Evolutionary conservation across 1,284 basidiomycete species (phyloP).

Genomic region (Boletellus dicymbophilus): DNA sequence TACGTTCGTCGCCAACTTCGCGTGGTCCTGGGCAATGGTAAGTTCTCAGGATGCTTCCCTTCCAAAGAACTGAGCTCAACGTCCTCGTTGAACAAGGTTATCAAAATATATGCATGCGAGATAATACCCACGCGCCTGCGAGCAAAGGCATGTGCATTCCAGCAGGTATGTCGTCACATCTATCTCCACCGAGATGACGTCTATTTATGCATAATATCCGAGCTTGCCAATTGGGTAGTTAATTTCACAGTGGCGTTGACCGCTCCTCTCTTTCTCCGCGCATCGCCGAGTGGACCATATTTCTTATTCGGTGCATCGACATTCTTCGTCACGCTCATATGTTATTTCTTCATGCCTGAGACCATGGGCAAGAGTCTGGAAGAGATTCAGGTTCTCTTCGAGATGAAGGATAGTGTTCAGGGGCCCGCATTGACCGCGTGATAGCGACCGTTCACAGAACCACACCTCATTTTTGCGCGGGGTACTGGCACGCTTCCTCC

Average conservation of each 20-base stretch:
- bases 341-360: constrained; percentile 45
- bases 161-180: constrained; percentile 41
- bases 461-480: too few species aligned
- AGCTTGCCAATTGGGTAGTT: constrained; percentile 11
- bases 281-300: constrained; percentile 43
- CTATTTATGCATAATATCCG: constrained; percentile 18
- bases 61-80: background rate
- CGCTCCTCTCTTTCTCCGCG: constrained; percentile 2
- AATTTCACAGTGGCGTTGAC: constrained; percentile 1
- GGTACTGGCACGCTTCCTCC: too few species aligned
- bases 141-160: constrained; percentile 36
- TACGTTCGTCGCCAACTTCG: constrained; percentile 39
- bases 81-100: constrained; percentile 22
- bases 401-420: constrained; percentile 16
- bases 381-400: constrained; percentile 40
- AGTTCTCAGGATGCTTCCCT: constrained; percentile 5
- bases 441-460: too few species aligned
- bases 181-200: constrained; percentile 31
- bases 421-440: background rate
- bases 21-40: constrained; percentile 35
- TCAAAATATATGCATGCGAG: constrained; percentile 33
- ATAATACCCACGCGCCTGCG: constrained; percentile 33
- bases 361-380: constrained; percentile 47
- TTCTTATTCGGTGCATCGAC: constrained; percentile 47
- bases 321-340: constrained; percentile 40